Evolutionary conservation across 441 rosid genomes (phyloP), one percentile per base, ranked within the genome.

Genomic region (Pelargonium citronellum): DNA sequence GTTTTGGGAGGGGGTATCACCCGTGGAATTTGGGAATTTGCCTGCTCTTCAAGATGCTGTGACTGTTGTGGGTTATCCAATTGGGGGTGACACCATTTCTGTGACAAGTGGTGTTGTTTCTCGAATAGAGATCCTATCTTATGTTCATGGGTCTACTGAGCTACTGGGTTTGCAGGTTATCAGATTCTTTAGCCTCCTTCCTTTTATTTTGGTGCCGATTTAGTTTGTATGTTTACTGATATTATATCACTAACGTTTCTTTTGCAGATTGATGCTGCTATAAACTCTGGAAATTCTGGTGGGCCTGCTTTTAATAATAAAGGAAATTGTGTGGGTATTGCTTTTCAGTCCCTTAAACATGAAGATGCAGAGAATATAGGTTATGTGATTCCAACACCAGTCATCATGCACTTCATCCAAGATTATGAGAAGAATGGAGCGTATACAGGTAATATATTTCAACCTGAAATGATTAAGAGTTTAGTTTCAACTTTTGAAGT

Each of bases 21-120:
- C 97, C 16, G 89, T 91, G 57, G 96, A 93, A 80, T 91, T 93
- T 78, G 97, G 98, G 16, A 85, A 83, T 66, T 82, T 93, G 80
- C 98, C 98, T 51, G 89, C 96, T 7, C 91, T 91, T 80, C 99
- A 91, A 78, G 96, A 94, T 83, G 99, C 95, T 67, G 99, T 94
- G 8, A 90, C 97, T 70, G 97, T 91, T 71, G 99, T 89, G 6
- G 99, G 99, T 66, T 94, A 94, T 63, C 97, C 99, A 2, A 84
- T 94, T 73, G 99, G 99, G 51, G 96, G 99, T 19, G 99, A 94
- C 71, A 90, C 97, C 3, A 88, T 94, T 75, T 94, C 96, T 67
- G 97, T 94, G 41, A 91, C 99, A 0, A 94, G 97, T 67, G 97
- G 99, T 44, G 99, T 94, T 77, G 97, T 94, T 12, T 94, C 97